These are phyloP conservation scores for Aspergillus nomiae DNA, from an alignment of 2,329 filamentous ascomycete species.

Conservation along the genomic window DNA sequence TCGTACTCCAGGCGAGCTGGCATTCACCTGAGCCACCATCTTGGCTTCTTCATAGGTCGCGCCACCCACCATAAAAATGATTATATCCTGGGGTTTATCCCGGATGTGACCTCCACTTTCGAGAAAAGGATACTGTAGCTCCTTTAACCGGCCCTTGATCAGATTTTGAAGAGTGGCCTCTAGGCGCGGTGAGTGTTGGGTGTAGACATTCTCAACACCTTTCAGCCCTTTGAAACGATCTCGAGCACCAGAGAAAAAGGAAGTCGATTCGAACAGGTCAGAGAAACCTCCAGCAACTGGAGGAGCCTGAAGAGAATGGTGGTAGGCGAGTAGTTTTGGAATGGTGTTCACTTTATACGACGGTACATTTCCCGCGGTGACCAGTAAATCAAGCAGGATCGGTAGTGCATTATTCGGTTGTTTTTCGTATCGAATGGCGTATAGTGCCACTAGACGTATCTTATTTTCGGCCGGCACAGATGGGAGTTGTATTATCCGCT, in stretches of 20 bases:
- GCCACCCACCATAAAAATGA: slow-evolving; percentile 92
- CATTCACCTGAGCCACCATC: slow-evolving; percentile 92
- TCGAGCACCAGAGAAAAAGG: slow-evolving; percentile 85
- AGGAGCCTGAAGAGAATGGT: slow-evolving; percentile 79
- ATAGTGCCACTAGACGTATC: slow-evolving; percentile 86
- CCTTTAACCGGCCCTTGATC: slow-evolving; percentile 85
- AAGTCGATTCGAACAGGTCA: slow-evolving; percentile 87
- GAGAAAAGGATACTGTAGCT: slow-evolving; percentile 89
- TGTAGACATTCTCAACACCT: slow-evolving; percentile 98
- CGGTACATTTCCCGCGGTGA: slow-evolving; percentile 79
- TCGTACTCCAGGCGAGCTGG: slow-evolving; percentile 81
- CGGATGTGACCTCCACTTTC: slow-evolving; percentile 83
- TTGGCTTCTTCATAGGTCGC: slow-evolving; percentile 97
- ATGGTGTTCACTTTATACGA: slow-evolving; percentile 76
- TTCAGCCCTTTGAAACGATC: slow-evolving; percentile 92
- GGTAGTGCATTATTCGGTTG: slow-evolving; percentile 80
- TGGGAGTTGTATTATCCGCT: slow-evolving; percentile 80
- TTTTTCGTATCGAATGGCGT: slow-evolving; percentile 88
- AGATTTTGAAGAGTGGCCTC: slow-evolving; percentile 88
- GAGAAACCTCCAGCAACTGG: slow-evolving; percentile 77
- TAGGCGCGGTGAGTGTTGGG: slow-evolving; percentile 87
- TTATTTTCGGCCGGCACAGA: slow-evolving; percentile 80
- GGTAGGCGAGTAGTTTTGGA: slow-evolving; percentile 79
- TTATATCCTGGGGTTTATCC: slow-evolving; percentile 95
- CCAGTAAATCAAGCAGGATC: slow-evolving; percentile 82